Conservation (phyloP, 1,284 basidiomycete genomes). For the Neotropicomus parvogracilis region DNA sequence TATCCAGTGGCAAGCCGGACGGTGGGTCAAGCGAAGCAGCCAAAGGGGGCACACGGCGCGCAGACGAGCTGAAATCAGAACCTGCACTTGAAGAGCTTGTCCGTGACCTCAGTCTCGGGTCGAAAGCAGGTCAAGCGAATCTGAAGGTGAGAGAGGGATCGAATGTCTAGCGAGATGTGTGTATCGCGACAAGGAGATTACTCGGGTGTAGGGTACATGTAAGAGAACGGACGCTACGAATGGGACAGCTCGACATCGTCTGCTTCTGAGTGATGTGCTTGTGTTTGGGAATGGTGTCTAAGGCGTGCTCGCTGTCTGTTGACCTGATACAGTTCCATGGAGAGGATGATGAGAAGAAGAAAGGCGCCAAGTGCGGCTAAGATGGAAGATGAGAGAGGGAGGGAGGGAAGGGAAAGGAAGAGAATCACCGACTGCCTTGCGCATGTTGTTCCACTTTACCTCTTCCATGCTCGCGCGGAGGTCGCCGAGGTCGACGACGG, state of each 20-base stretch:
- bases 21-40: background rate
- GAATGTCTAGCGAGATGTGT: background rate
- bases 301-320: constrained; percentile 37
- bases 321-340: constrained; percentile 57
- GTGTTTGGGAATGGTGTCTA: constrained; percentile 20
- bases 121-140: constrained; percentile 18
- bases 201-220: constrained; percentile 22
- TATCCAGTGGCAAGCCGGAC: constrained; percentile 4
- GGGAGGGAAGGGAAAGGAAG: background rate
- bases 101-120: too few relatives aligned
- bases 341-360: constrained; percentile 59
- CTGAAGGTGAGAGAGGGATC: too few relatives aligned
- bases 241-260: constrained; percentile 11
- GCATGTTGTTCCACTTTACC: constrained; percentile 89
- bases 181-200: constrained; percentile 12
- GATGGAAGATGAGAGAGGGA: constrained; percentile 5
- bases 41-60: background rate
- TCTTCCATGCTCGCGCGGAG: constrained; percentile 84
- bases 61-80: too few relatives aligned
- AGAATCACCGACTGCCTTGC: constrained; percentile 75
- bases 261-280: constrained; percentile 17
- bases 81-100: too few relatives aligned
- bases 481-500: constrained; percentile 81
- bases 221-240: constrained; percentile 14
- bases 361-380: constrained; percentile 63